Evolutionary conservation across 73 alveolate genomes (phyloP).

Genomic region (Paramecium bursaria): DNA sequence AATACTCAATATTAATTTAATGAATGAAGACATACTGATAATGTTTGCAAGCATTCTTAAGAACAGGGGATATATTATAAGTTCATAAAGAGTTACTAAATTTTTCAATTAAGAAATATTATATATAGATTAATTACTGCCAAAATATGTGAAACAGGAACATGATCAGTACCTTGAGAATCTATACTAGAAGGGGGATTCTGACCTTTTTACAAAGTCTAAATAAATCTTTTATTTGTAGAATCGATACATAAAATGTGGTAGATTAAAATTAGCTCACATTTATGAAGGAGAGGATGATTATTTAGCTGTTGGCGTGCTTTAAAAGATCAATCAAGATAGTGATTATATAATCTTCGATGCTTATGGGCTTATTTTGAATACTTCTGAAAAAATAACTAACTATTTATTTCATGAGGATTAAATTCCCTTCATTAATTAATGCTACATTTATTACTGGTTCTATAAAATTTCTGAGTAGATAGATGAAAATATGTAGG

Average conservation of each 20-base stretch:
- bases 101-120: background rate
- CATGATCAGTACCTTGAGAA: conserved; percentile 8
- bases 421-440: no score
- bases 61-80: background rate
- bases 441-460: no score
- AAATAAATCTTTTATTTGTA: background rate
- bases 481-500: no score
- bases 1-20: conserved; percentile 5
- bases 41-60: conserved; percentile 19
- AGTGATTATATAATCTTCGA: conserved; percentile 7
- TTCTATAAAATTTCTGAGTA: no score
- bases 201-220: background rate
- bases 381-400: conserved; percentile 20
- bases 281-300: conserved; percentile 14
- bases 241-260: background rate
- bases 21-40: conserved; percentile 4
- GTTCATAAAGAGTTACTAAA: background rate
- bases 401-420: no score
- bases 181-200: conserved; percentile 1
- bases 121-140: conserved; percentile 1
- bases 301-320: background rate
- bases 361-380: conserved; percentile 2
- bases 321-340: background rate
- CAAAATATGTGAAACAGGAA: background rate
- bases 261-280: background rate